Evolutionary conservation across 345 rosid genomes (phyloP).

Genomic region (Sonneratia caseolaris): DNA sequence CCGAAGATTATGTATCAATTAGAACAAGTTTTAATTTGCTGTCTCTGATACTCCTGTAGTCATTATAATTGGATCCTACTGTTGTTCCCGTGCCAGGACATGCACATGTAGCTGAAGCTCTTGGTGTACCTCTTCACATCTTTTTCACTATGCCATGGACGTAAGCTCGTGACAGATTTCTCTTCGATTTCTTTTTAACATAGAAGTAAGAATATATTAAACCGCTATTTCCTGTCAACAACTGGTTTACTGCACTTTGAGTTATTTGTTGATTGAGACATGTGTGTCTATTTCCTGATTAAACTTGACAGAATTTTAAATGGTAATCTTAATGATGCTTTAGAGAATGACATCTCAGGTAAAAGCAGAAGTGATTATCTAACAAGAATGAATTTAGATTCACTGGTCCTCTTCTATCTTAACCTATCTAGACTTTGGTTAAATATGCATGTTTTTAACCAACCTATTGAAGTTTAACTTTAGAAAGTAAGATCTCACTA

Average conservation of each 20-base stretch:
- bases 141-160: constrained; percentile 99
- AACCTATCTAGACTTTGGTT: neutral
- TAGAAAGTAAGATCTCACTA: neutral
- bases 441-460: neutral
- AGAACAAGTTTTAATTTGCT: neutral
- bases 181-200: neutral
- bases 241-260: neutral
- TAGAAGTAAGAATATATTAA: neutral
- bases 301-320: neutral
- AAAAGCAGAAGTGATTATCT: too few species aligned
- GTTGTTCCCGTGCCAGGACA: constrained; percentile 52
- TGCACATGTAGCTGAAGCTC: constrained; percentile 97
- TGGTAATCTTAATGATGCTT: neutral
- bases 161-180: constrained; percentile 44
- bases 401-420: neutral
- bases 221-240: neutral
- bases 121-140: constrained; percentile 91
- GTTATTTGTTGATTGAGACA: neutral
- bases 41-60: neutral
- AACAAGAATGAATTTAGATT: neutral
- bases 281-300: neutral
- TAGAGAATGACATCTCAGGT: neutral
- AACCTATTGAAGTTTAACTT: neutral
- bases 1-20: neutral
- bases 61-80: neutral